Evolutionary conservation across 805 yeast genomes (phyloP).

Genomic region (Kodamaea sagamina): DNA sequence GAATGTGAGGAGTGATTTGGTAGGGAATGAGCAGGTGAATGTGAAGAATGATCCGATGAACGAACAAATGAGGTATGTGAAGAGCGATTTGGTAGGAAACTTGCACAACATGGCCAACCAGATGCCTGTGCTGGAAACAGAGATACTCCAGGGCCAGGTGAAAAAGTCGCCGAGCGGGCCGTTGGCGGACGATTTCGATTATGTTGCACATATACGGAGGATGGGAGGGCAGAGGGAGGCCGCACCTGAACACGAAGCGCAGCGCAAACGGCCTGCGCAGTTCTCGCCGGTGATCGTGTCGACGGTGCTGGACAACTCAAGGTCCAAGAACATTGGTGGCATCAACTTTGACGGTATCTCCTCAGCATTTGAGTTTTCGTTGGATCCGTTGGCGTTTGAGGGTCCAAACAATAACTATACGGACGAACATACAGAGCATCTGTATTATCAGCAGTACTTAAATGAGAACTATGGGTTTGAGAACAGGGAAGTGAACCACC

Average conservation of each 20-base stretch:
- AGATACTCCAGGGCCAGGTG: not conserved
- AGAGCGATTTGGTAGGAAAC: not conserved
- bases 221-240: conserved; percentile 37
- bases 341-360: conserved; percentile 4
- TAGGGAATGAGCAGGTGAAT: too few species aligned
- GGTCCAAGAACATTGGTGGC: conserved; percentile 7
- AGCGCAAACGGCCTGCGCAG: conserved; percentile 25
- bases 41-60: too few species aligned
- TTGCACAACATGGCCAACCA: conserved; percentile 4
- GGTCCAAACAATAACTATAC: conserved; percentile 34
- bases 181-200: conserved; percentile 56
- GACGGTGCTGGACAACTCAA: conserved; percentile 11
- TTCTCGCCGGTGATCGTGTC: conserved; percentile 22
- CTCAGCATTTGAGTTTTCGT: conserved; percentile 33
- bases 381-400: conserved; percentile 52
- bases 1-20: too few species aligned
- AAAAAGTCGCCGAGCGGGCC: conserved; percentile 35
- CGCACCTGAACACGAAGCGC: not conserved
- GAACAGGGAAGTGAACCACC: not conserved
- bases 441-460: conserved; percentile 8
- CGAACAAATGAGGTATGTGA: not conserved
- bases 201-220: conserved; percentile 61
- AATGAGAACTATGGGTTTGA: conserved; percentile 5
- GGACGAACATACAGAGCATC: conserved; percentile 7
- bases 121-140: conserved; percentile 5